A percentile compares a stretch with the other conserved stretches of the same genome.
These are phyloP conservation scores for Euphorbia peplus DNA, from an alignment of 345 rosid genomes.

Conservation along the genomic window DNA sequence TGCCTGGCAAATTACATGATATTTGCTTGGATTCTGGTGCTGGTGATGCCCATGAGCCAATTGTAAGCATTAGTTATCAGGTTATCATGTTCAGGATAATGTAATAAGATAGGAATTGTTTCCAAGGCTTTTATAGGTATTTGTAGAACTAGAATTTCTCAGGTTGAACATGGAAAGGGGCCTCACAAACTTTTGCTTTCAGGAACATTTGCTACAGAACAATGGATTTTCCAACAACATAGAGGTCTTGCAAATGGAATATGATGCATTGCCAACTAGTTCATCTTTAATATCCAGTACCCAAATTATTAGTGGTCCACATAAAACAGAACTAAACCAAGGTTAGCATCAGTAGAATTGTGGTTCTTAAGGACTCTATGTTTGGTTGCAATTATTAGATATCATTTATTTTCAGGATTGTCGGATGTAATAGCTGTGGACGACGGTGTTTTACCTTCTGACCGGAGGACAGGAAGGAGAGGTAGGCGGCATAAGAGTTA, in stretches of 20 bases:
- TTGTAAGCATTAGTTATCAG: slow-evolving; percentile 31
- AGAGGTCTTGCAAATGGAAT: slow-evolving; percentile 30
- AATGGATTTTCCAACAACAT: slow-evolving; percentile 35
- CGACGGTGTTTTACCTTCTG: slow-evolving; percentile 46
- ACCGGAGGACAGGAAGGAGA: slow-evolving; percentile 59
- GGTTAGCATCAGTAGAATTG: slow-evolving; percentile 38
- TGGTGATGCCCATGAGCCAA: slow-evolving; percentile 27
- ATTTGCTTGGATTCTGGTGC: slow-evolving; percentile 28
- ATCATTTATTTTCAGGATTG: slow-evolving; percentile 35
- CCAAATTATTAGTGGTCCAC: slow-evolving; percentile 18
- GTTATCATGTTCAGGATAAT: slow-evolving; percentile 8
- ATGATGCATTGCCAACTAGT: slow-evolving; percentile 29
- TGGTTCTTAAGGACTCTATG: slow-evolving; percentile 10
- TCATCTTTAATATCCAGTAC: slow-evolving; percentile 28
- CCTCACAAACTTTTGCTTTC: slow-evolving; percentile 22
- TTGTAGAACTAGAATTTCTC: background rate
- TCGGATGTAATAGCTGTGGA: slow-evolving; percentile 39
- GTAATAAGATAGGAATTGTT: slow-evolving; percentile 8
- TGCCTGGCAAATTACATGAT: slow-evolving; percentile 31
- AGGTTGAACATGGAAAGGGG: slow-evolving; percentile 1
- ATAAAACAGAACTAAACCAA: slow-evolving; percentile 37
- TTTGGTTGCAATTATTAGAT: slow-evolving; percentile 4
- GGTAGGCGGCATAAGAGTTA: slow-evolving; percentile 73
- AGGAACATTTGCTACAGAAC: slow-evolving; percentile 37
- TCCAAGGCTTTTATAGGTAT: slow-evolving; percentile 6